Base-by-base conservation (phyloP, 768 basidiomycete species). In the Boletus pseudopeckii region DNA sequence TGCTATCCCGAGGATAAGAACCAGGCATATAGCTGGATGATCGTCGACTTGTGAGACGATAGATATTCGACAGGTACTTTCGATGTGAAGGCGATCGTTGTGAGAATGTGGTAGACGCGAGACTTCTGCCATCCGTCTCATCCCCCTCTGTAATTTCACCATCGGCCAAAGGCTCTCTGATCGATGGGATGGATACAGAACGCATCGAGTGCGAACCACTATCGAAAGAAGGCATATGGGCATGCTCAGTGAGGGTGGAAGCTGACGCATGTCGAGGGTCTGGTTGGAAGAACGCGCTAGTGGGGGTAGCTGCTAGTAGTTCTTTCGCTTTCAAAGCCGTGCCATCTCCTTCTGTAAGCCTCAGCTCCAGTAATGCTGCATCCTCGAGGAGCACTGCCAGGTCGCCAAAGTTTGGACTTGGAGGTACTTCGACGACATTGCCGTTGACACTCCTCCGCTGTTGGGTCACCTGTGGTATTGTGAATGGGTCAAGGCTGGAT, bases 291-390 rank as follows among this genome's bases (percentile, higher is more conserved):
- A 59, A 66, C 45, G 57, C 46, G 40, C 7, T 60, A 7, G 70
- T 70, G 17, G 68, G 68, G 3, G 68, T 71, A 7, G 43, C 53
- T 11, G 59, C 45, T 5, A 56, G 43, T 0, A 45, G 44, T 7
- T 57, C 59, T 7, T 56, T 64, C 9, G 52, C 20, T 28, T 28
- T 63, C 24, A 22, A 39, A 15, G 57, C 36, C 17, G 18, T 22
- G 6, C 38, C 10, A 45, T 77, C 77, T 5, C 82, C 82, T 28
- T 73, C 72, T 40, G 74, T 75, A 38, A 88, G 70, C 52, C 74
- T 74, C 62, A 75, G 64, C 70, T 86, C 85, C 44, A 87, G 64
- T 49, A 80, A 60, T 30, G 84, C 80, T 7, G 85, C 81, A 47
- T 84, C 80, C 41, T 80, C 78, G 26, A 86, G 62, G 44, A 88